Evolutionary conservation across 202 grass and related monocot species (phyloP).

Genomic region (Eragrostis tef): DNA sequence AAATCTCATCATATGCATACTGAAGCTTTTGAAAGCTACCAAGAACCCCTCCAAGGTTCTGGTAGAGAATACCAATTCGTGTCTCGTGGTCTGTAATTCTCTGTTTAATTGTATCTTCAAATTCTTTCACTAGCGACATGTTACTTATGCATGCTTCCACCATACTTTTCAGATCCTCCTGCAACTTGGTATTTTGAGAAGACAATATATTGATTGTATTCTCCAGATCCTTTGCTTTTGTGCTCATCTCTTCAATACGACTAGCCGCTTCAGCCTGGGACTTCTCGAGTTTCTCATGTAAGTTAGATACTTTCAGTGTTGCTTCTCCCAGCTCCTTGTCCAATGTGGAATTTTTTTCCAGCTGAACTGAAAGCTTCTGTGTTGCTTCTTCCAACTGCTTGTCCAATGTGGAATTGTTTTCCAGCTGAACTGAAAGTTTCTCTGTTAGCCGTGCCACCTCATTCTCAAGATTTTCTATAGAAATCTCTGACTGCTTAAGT

Average conservation of each 20-base stretch:
- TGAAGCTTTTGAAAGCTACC: conserved; percentile 56
- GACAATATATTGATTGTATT: conserved; percentile 50
- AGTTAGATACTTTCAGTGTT: conserved; percentile 51
- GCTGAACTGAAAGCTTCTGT: conserved; percentile 50
- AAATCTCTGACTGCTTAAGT: conserved; percentile 47
- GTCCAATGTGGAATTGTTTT: conserved; percentile 50
- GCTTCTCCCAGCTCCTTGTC: conserved; percentile 53
- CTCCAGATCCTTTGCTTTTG: conserved; percentile 46
- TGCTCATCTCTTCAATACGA: conserved; percentile 55
- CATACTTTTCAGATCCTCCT: conserved; percentile 63
- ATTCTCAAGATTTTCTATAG: conserved; percentile 48
- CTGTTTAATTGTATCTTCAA: conserved; percentile 57
- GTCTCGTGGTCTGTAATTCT: conserved; percentile 61
- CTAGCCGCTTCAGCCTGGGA: conserved; percentile 42
- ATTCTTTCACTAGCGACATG: conserved; percentile 47
- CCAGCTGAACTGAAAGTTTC: conserved; percentile 48
- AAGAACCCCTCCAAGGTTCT: conserved; percentile 44
- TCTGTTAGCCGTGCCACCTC: conserved; percentile 40
- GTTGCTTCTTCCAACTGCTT: conserved; percentile 55
- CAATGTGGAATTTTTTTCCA: conserved; percentile 51
- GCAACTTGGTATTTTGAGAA: conserved; percentile 53
- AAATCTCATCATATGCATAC: conserved; percentile 52
- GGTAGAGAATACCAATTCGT: conserved; percentile 39
- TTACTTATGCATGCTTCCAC: conserved; percentile 50
- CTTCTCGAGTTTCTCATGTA: conserved; percentile 53